phyloP scores from a whole-genome alignment of 306 rosid species.

The Quercus cerris region DNA sequence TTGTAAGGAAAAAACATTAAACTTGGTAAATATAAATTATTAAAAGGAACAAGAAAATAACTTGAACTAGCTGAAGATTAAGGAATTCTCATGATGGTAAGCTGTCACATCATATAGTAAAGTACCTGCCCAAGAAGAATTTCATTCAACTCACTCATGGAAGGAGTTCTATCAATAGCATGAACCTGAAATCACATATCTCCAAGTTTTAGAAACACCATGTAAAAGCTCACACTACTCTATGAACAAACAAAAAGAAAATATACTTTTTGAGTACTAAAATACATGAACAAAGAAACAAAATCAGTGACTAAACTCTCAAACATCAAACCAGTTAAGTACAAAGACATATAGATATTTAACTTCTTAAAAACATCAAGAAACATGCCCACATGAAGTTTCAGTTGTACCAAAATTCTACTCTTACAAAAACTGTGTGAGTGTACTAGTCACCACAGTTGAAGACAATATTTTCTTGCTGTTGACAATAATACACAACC shows the following conservation, averaged over 20 bases:
- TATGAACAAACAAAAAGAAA: slow-evolving; percentile 8
- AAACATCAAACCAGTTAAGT: background rate
- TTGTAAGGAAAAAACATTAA: background rate
- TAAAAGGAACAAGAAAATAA: background rate
- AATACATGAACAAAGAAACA: background rate
- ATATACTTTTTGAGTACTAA: background rate
- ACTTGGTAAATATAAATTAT: background rate
- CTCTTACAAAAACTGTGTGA: background rate
- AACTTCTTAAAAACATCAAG: background rate
- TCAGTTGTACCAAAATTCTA: background rate
- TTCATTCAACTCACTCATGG: slow-evolving; percentile 97
- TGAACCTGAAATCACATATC: slow-evolving; percentile 65
- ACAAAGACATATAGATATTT: background rate
- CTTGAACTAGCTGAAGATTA: background rate
- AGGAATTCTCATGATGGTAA: background rate
- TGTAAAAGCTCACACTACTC: slow-evolving; percentile 14
- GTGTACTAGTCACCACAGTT: background rate
- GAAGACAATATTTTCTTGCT: too few relatives aligned
- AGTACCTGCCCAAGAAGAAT: slow-evolving; percentile 93
- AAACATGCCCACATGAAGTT: background rate
- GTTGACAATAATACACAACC: too few relatives aligned
- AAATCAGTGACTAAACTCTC: background rate
- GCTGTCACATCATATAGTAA: background rate
- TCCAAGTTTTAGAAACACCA: slow-evolving; percentile 20
- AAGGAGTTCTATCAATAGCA: slow-evolving; percentile 95